These are phyloP conservation scores for Arabis hirsuta DNA, from an alignment of 345 rosid species.

Conservation along the genomic window DNA sequence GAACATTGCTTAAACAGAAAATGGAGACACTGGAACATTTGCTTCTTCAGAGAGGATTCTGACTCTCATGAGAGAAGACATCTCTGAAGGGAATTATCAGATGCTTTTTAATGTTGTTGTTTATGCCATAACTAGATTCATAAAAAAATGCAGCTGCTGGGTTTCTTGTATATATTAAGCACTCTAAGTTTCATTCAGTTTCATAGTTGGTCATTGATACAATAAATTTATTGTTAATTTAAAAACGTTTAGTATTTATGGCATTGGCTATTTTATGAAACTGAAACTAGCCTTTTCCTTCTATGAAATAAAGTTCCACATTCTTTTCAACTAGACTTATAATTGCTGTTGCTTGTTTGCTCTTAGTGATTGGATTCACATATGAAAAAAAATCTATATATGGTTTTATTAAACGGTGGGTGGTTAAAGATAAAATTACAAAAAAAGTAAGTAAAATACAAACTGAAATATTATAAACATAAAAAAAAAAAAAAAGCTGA, in stretches of 20 bases:
- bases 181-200: constrained; percentile 29
- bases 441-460: too few species aligned
- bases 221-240: constrained; percentile 29
- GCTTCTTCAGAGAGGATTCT: constrained; percentile 27
- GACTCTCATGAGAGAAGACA: constrained; percentile 21
- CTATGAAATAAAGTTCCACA: constrained; percentile 23
- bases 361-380: too few species aligned
- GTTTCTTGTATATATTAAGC: constrained; percentile 29
- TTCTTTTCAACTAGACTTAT: not conserved
- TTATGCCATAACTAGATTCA: constrained; percentile 32
- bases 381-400: too few species aligned
- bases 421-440: too few species aligned
- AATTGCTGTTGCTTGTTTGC: too few species aligned
- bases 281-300: not conserved
- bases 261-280: constrained; percentile 15
- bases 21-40: constrained; percentile 7
- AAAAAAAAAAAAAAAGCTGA: too few species aligned
- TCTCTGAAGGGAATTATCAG: constrained; percentile 33
- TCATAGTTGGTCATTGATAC: constrained; percentile 25
- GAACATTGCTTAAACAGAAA: constrained; percentile 50
- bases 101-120: constrained; percentile 36
- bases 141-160: constrained; percentile 30
- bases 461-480: too few species aligned
- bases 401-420: too few species aligned
- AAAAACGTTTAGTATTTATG: constrained; percentile 15